Percentiles rank a stretch among this genome's conserved stretches.
These are phyloP conservation scores for Zhuliangozyma parablackwelliae DNA, from an alignment of 1,139 yeast species.

Conservation along the genomic window DNA sequence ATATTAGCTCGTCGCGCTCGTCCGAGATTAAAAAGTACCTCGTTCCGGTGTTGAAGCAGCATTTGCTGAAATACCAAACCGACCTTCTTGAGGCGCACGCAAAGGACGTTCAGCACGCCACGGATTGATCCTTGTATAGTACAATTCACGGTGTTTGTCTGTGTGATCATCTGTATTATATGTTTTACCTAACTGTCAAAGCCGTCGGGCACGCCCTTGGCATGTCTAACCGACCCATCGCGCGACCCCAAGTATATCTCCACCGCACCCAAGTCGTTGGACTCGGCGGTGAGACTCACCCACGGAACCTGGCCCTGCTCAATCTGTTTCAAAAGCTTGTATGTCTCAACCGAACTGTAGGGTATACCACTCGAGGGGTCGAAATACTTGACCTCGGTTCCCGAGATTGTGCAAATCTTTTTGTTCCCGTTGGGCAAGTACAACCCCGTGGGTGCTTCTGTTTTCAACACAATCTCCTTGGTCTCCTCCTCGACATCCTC, in stretches of 20 bases:
- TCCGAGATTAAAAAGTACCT: constrained; percentile 40
- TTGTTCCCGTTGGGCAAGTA: constrained; percentile 68
- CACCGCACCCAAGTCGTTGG: constrained; percentile 58
- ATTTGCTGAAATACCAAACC: constrained; percentile 54
- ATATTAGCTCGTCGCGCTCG: constrained; percentile 38
- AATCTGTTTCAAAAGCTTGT: constrained; percentile 61
- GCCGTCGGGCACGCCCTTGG: constrained; percentile 87
- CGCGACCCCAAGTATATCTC: constrained; percentile 55
- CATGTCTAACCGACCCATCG: constrained; percentile 51
- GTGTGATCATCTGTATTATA: neutral
- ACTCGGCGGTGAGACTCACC: constrained; percentile 45
- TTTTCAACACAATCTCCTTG: constrained; percentile 45
- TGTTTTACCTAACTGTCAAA: constrained; percentile 44
- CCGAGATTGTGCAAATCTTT: constrained; percentile 72
- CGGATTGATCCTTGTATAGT: constrained; percentile 11
- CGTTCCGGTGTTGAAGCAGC: constrained; percentile 46
- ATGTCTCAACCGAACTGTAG: constrained; percentile 77
- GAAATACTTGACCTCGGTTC: constrained; percentile 74
- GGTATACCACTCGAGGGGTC: constrained; percentile 88
- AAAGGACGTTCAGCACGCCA: constrained; percentile 50
- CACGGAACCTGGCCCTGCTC: constrained; percentile 67
- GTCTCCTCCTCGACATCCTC: constrained; percentile 38
- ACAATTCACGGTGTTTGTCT: neutral
- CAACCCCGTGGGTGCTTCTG: constrained; percentile 73
- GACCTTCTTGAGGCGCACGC: constrained; percentile 61